Evolutionary conservation across 257 asterid species (phyloP).

Genomic region (Fraxinus excelsior): DNA sequence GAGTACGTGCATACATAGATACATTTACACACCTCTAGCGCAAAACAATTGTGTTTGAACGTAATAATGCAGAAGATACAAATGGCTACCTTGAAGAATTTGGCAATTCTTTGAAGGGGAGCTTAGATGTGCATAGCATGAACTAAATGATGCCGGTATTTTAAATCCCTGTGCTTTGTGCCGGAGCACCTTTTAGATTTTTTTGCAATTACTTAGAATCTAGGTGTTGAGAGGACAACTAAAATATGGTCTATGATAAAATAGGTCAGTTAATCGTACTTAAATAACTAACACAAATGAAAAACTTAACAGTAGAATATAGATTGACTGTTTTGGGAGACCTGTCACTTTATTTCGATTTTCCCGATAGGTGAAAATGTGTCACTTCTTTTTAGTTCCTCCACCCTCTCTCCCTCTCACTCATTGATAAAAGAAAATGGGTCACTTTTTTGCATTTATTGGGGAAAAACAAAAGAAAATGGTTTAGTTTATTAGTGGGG

Average conservation of each 20-base stretch:
- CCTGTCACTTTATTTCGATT: slow-evolving; percentile 14
- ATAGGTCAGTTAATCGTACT: not conserved
- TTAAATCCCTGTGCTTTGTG: not conserved
- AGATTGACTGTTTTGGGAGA: not conserved
- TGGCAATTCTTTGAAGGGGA: slow-evolving; percentile 13
- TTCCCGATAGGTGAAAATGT: not conserved
- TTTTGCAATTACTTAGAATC: not conserved
- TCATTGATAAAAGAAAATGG: not conserved
- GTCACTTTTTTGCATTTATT: not conserved
- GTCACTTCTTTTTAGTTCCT: not conserved
- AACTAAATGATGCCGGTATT: not conserved
- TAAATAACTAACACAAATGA: not conserved
- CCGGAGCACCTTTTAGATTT: not conserved
- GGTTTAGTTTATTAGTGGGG: not conserved
- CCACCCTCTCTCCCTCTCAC: not conserved
- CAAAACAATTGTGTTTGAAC: slow-evolving; percentile 7
- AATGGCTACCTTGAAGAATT: slow-evolving; percentile 32
- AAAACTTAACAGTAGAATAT: not conserved
- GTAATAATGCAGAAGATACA: slow-evolving; percentile 30
- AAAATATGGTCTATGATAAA: not conserved
- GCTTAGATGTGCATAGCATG: not conserved
- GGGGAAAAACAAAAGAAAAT: not conserved
- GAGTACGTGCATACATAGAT: slow-evolving; percentile 43
- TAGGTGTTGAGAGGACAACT: slow-evolving; percentile 8
- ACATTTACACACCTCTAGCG: slow-evolving; percentile 19